Percentiles rank a stretch among this genome's conserved stretches.
Evolutionary conservation across 768 basidiomycete genomes (phyloP).

Genomic region (Omphalotus guepiniiformis): DNA sequence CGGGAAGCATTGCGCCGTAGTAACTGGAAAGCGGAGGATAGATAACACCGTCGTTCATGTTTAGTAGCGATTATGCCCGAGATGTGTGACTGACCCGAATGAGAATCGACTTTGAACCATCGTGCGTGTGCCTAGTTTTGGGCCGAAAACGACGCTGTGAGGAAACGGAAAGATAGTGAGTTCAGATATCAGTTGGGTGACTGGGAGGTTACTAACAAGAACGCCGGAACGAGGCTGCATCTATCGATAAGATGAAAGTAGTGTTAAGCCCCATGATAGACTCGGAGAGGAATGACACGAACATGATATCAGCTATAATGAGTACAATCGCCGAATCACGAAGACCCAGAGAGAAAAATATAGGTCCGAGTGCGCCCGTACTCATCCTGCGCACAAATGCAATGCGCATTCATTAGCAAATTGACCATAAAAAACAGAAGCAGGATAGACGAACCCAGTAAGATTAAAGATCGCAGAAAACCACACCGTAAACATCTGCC

Average conservation of each 20-base stretch:
- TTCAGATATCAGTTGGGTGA: not conserved
- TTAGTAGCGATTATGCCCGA: conserved; percentile 15
- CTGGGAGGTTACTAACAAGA: conserved; percentile 40
- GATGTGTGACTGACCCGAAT: conserved; percentile 42
- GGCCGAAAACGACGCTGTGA: conserved; percentile 61
- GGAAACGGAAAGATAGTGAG: not conserved
- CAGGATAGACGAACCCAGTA: conserved; percentile 35
- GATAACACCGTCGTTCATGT: no score
- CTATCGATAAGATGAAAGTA: not conserved
- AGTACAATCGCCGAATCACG: conserved; percentile 50
- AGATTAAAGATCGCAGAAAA: conserved; percentile 69
- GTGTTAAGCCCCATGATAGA: not conserved
- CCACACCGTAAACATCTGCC: conserved; percentile 70
- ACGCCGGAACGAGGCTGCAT: conserved; percentile 48
- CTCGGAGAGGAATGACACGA: not conserved
- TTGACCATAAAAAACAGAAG: not conserved
- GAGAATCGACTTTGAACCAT: conserved; percentile 67
- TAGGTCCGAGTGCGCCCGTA: conserved; percentile 56
- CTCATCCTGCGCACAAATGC: conserved; percentile 37
- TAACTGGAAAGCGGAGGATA: conserved; percentile 34
- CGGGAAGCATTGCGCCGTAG: conserved; percentile 49
- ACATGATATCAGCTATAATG: conserved; percentile 13
- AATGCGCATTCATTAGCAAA: not conserved
- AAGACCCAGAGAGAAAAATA: conserved; percentile 50
- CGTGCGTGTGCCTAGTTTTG: conserved; percentile 73